Evolutionary conservation across 345 rosid species (phyloP).

Genomic region (Syzygium jambos): DNA sequence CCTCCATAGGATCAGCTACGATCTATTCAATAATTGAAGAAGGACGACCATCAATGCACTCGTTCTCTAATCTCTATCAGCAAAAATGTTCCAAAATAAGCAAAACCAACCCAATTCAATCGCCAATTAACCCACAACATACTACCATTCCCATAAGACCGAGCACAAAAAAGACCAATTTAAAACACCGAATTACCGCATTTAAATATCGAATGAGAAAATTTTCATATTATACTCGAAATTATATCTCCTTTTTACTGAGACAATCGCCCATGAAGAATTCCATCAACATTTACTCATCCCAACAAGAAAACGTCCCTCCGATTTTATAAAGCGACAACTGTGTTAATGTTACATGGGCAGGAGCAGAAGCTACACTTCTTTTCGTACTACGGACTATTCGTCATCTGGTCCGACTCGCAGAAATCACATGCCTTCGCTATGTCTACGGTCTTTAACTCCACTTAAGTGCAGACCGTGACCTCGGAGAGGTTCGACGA

Average conservation of each 20-base stretch:
- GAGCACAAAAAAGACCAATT: neutral
- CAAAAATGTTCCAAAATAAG: neutral
- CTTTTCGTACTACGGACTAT: neutral
- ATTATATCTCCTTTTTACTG: neutral
- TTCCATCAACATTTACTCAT: neutral
- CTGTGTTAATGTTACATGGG: neutral
- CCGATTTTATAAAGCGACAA: neutral
- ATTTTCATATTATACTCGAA: neutral
- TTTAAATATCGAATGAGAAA: neutral
- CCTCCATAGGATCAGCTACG: neutral
- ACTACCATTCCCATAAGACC: neutral
- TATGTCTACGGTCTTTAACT: neutral
- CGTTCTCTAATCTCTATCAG: neutral
- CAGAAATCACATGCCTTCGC: neutral
- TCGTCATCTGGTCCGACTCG: neutral
- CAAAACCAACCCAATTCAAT: neutral
- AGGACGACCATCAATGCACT: neutral
- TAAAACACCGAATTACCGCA: neutral
- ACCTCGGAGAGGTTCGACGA: constrained; percentile 17
- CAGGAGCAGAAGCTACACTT: neutral
- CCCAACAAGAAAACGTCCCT: neutral
- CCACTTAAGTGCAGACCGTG: constrained; percentile 40
- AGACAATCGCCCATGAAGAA: neutral
- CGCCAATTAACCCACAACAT: neutral
- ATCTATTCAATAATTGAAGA: neutral